These are phyloP conservation scores for Hymenoscyphus salicellus DNA, from an alignment of 2,329 filamentous ascomycete species.

Conservation along the genomic window DNA sequence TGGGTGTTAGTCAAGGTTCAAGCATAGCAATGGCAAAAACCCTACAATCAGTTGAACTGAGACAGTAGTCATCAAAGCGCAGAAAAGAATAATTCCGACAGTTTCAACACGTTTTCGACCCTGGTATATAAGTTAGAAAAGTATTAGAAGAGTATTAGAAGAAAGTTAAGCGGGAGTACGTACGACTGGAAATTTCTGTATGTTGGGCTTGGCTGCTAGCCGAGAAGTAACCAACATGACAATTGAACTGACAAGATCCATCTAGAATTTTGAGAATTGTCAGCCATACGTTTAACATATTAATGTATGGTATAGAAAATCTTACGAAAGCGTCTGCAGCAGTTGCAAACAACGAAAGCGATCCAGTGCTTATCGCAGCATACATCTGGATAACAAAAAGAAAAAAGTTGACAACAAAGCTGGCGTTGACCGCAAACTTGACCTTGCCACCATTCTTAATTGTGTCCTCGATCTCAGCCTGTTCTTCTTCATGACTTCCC, in stretches of 20 bases:
- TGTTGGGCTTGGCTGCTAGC: conserved; percentile 56
- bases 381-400: conserved; percentile 58
- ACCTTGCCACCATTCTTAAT: conserved; percentile 50
- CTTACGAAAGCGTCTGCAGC: conserved; percentile 60
- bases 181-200: conserved; percentile 61
- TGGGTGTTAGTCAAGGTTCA: conserved; percentile 5
- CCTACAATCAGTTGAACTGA: conserved; percentile 58
- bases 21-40: conserved; percentile 23
- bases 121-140: conserved; percentile 26
- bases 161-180: conserved; percentile 22
- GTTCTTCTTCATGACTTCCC: conserved; percentile 54
- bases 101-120: conserved; percentile 62
- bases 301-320: conserved; percentile 17
- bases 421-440: conserved; percentile 52
- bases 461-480: conserved; percentile 49
- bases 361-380: conserved; percentile 56
- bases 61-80: conserved; percentile 64
- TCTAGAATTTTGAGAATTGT: conserved; percentile 36
- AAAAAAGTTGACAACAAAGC: conserved; percentile 50
- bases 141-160: background rate
- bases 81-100: conserved; percentile 63
- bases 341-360: conserved; percentile 62
- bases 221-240: conserved; percentile 61
- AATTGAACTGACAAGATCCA: conserved; percentile 62
- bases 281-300: background rate